Percentiles rank a stretch among this genome's conserved stretches.
Evolutionary conservation across 495 filamentous ascomycete genomes (phyloP).

Genomic region (Xeromyces bisporus): DNA sequence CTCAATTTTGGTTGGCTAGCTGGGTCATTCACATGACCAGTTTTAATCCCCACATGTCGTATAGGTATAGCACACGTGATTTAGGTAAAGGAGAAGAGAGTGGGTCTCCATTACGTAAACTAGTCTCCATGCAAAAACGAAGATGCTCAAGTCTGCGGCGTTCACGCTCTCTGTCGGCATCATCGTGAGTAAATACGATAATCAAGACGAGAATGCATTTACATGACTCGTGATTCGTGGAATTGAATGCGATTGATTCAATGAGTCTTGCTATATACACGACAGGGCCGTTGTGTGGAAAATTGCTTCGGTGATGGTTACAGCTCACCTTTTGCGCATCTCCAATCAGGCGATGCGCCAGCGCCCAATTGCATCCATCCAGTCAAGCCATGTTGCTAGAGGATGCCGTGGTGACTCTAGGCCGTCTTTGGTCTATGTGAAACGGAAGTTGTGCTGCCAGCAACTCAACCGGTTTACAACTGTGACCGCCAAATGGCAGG

Average conservation of each 20-base stretch:
- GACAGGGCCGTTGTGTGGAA: neutral
- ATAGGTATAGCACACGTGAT: too few relatives aligned
- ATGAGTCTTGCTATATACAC: neutral
- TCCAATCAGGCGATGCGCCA: constrained; percentile 14
- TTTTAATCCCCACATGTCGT: too few relatives aligned
- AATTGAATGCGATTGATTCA: neutral
- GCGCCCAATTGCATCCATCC: constrained; percentile 2
- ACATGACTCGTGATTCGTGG: neutral
- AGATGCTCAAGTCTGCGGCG: too few relatives aligned
- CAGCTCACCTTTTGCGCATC: constrained; percentile 20
- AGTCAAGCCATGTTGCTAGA: constrained; percentile 2
- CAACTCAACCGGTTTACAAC: constrained; percentile 14
- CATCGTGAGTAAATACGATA: too few relatives aligned
- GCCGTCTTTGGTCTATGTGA: neutral
- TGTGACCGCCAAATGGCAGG: constrained; percentile 8
- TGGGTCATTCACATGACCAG: too few relatives aligned
- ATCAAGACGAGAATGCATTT: neutral
- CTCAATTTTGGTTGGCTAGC: too few relatives aligned
- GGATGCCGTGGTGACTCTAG: too few relatives aligned
- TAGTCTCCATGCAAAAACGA: too few relatives aligned
- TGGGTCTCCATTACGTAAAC: too few relatives aligned
- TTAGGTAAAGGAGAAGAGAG: too few relatives aligned
- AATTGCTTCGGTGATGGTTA: constrained; percentile 13
- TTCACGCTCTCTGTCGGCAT: too few relatives aligned
- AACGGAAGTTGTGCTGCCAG: constrained; percentile 1